Conservation (phyloP, 2,329 filamentous ascomycete genomes). For the Juglanconis oblonga region DNA sequence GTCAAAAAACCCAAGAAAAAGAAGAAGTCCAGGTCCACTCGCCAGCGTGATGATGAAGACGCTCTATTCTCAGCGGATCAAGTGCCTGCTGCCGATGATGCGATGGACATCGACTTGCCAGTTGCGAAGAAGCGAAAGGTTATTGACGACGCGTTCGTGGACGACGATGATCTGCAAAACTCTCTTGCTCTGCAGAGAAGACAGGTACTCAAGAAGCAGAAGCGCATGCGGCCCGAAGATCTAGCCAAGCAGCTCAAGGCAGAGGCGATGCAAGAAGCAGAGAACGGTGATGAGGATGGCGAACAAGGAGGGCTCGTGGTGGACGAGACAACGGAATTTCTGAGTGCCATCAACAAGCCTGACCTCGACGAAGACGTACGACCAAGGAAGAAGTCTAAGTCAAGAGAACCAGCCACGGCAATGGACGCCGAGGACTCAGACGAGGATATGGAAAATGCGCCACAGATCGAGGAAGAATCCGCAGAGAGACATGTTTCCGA, state of each 20-base stretch:
- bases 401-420: constrained; percentile 38
- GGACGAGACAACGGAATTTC: constrained; percentile 92
- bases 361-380: constrained; percentile 54
- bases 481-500: constrained; percentile 42
- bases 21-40: constrained; percentile 76
- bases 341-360: constrained; percentile 76
- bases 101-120: constrained; percentile 72
- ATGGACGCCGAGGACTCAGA: constrained; percentile 43
- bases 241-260: constrained; percentile 76
- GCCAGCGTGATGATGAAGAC: constrained; percentile 67
- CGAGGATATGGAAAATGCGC: constrained; percentile 47
- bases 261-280: constrained; percentile 52
- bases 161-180: constrained; percentile 90
- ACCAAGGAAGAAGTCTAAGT: constrained; percentile 42
- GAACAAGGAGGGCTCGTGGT: constrained; percentile 71
- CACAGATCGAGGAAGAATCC: constrained; percentile 47
- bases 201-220: constrained; percentile 85
- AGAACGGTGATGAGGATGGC: constrained; percentile 40
- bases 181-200: constrained; percentile 80
- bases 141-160: constrained; percentile 69
- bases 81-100: constrained; percentile 37
- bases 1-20: constrained; percentile 94
- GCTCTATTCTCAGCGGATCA: constrained; percentile 45
- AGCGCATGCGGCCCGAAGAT: constrained; percentile 82
- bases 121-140: constrained; percentile 58